Evolutionary conservation across 805 yeast genomes (phyloP), one percentile per base, ranked within the genome.

Genomic region (Yamadazyma paraphyllophila): DNA sequence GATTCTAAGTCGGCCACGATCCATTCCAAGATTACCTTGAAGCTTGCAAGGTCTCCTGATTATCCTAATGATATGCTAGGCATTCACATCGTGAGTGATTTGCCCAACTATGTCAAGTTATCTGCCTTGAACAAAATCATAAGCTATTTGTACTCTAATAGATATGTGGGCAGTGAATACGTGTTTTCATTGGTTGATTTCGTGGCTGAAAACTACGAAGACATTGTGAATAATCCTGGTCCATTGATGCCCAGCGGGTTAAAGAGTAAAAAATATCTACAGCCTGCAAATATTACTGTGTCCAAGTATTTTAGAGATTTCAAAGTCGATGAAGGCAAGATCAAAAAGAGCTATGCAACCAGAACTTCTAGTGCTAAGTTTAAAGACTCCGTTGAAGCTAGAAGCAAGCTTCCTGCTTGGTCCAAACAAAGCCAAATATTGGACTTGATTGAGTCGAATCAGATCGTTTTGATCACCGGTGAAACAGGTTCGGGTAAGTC

Each of bases 401-500:
- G 98, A 54, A 52, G 74, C 8, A 62, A 63, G 7, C 66, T 92
- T 27, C 98, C 99, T 0, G 98, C 98, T 0, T 92, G 96, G 96
- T 61, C 69, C 11, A 85, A 83, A 58, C 74, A 71, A 43, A 64
- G 75, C 0, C 72, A 77, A 5, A 71, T 92, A 33, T 73, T 87
- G 1, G 55, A 76, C 0, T 66, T 81, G 3, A 80, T 92, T 3
- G 70, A 73, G 25, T 49, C 69, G 0, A 78, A 86, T 58, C 80
- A 80, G 50, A 85, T 89, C 4, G 81, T 87, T 7, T 66, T 92
- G 29, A 77, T 92, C 31, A 92, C 98, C 2, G 99, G 98, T 61
- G 99, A 94, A 62, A 92, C 98, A 0, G 98, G 98, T 55, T 91
- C 97, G 1, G 98, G 98, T 54, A 92, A 92, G 59, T 88, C 97